These are phyloP conservation scores for Sporothrix schenckii DNA, from an alignment of 2,329 filamentous ascomycete species.

Conservation along the genomic window DNA sequence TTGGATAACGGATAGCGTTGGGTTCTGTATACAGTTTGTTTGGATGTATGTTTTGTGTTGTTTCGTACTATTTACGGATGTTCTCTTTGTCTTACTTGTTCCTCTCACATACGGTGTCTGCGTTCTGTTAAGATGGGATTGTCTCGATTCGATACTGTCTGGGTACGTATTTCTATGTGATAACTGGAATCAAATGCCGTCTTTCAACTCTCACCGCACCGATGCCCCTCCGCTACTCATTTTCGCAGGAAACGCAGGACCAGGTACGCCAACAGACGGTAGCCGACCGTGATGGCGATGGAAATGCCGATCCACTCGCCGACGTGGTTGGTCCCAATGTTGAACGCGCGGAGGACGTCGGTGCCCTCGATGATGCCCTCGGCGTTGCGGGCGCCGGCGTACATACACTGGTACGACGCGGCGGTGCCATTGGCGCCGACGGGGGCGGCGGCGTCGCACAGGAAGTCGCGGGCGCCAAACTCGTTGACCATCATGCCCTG, in stretches of 20 bases:
- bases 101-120: no score
- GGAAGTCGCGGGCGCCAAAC: constrained; percentile 67
- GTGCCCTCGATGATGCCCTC: constrained; percentile 72
- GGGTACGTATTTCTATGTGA: no score
- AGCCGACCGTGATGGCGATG: constrained; percentile 73
- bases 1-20: no score
- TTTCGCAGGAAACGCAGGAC: constrained; percentile 21
- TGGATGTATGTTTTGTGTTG: not conserved
- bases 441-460: constrained; percentile 49
- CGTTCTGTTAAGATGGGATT: no score
- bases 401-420: constrained; percentile 68
- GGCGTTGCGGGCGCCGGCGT: constrained; percentile 60
- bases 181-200: not conserved
- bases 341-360: constrained; percentile 70
- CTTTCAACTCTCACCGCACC: not conserved
- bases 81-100: not conserved
- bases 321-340: constrained; percentile 64
- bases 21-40: not conserved
- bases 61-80: not conserved
- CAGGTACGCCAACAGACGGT: constrained; percentile 50
- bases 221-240: not conserved
- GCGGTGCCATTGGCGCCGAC: constrained; percentile 32
- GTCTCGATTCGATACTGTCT: no score
- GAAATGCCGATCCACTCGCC: constrained; percentile 77
- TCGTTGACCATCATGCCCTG: constrained; percentile 94